Percentiles rank a stretch among this genome's conserved stretches.
phyloP scores from a whole-genome alignment of 306 rosid species.

The Medicago truncatula region DNA sequence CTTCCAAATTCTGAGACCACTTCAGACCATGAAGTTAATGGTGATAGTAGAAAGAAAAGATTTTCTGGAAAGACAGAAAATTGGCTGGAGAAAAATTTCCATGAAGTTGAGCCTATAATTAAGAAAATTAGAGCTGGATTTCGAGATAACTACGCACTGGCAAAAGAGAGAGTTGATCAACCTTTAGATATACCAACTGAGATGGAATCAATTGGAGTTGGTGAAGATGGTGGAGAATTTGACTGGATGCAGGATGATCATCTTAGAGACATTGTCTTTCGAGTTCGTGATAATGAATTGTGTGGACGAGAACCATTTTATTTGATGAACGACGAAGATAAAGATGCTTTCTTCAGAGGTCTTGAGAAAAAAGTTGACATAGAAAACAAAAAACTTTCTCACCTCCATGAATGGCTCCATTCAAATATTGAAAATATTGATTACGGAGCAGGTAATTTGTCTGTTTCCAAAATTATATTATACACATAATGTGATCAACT shows the following conservation, averaged over 20 bases:
- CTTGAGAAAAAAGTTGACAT: conserved; percentile 79
- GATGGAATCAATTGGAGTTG: conserved; percentile 49
- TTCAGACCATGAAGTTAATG: conserved; percentile 51
- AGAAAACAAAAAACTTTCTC: conserved; percentile 73
- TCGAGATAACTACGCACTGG: conserved; percentile 75
- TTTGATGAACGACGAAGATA: conserved; percentile 71
- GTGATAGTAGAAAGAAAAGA: conserved; percentile 33
- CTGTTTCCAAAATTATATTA: conserved; percentile 35
- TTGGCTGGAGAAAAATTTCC: conserved; percentile 78
- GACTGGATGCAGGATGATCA: conserved; percentile 88
- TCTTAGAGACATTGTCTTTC: conserved; percentile 87
- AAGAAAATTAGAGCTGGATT: conserved; percentile 81
- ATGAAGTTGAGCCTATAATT: conserved; percentile 78
- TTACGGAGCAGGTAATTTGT: conserved; percentile 81
- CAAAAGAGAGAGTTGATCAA: conserved; percentile 66
- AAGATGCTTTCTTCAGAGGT: conserved; percentile 74
- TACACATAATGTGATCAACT: conserved; percentile 30
- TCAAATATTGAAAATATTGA: conserved; percentile 89
- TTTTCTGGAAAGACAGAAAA: conserved; percentile 54
- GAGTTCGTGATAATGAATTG: conserved; percentile 85
- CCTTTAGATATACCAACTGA: conserved; percentile 48
- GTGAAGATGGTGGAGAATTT: conserved; percentile 67
- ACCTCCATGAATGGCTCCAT: conserved; percentile 87
- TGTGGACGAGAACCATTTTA: conserved; percentile 79
- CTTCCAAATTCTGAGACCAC: conserved; percentile 48